Evolutionary conservation across 2,329 filamentous ascomycete species (phyloP), one percentile per base, ranked within the genome.

Genomic region (Drechslerella coelobrocha): DNA sequence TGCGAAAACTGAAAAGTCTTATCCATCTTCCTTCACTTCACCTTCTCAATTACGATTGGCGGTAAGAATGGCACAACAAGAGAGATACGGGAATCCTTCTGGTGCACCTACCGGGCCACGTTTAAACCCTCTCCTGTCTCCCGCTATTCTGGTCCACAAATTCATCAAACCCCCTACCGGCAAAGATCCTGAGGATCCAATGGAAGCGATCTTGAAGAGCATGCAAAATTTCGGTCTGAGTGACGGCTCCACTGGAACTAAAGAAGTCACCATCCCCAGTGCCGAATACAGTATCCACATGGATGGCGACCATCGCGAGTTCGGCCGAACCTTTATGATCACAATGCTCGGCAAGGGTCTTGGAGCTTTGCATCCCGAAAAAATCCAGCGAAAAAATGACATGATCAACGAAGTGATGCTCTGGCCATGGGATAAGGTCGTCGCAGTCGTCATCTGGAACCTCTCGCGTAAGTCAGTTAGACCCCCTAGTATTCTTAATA

Each of bases 321-420:
- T 51, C 9, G 57, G 31, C 9, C 51, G 65, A 29, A 57, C 27
- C 4, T 3, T 69, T 31, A 62, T 69, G 57, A 31, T 69, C 45
- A 61, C 57, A 47, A 69, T 69, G 65, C 31, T 69, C 17, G 39
- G 59, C 9, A 51, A 57, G 8, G 57, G 57, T 1, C 19, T 69
- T 10, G 65, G 65, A 26, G 65, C 57, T n/a, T 24, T 69, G 51
- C 57, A 56, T 45, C 26, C 31, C 5, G 45, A 59, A 7, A 52
- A 41, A 37, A 69, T 62, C 21, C 57, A 62, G 45, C 65, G 65
- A 3, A 56, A 24, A 10, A 69, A 59, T 21, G 65, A 69, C 7
- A 69, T 69, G 65, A 62, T 69, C 27, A 69, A 62, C 24, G 59
- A 69, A 14, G 29, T 45, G 14, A 62, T 69, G 57, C 54, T 69